A percentile compares a stretch with the other conserved stretches of the same genome.
Conservation (phyloP, 2,329 filamentous ascomycete genomes). For the Hirsutella minnesotensis region DNA sequence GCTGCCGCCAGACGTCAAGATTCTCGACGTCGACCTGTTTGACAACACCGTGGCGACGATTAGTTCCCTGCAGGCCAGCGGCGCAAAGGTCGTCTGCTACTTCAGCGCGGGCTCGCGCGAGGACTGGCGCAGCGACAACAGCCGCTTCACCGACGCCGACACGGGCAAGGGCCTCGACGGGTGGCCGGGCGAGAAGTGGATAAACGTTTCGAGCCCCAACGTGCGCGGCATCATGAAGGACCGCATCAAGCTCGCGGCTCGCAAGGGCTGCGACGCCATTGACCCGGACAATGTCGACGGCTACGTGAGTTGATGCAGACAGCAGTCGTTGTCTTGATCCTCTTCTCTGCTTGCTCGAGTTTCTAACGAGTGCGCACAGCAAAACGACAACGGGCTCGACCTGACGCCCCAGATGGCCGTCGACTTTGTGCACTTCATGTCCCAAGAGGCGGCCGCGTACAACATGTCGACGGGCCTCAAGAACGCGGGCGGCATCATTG, state of each 20-base stretch:
- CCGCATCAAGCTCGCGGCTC: conserved; percentile 44
- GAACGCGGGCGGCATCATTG: conserved; percentile 52
- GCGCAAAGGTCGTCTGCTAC: conserved; percentile 60
- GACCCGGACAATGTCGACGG: conserved; percentile 63
- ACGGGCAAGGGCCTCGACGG: conserved; percentile 46
- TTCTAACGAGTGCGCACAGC: conserved; percentile 9
- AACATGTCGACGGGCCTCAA: conserved; percentile 56
- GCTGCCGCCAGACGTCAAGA: conserved; percentile 32
- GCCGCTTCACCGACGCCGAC: conserved; percentile 40
- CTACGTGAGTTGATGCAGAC: conserved; percentile 27
- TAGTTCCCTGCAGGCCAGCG: conserved; percentile 42
- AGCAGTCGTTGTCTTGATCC: too few relatives aligned
- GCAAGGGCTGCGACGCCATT: conserved; percentile 56
- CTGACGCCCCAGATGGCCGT: conserved; percentile 46
- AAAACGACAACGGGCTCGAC: conserved; percentile 50
- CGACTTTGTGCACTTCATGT: conserved; percentile 48
- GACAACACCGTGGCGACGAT: conserved; percentile 34
- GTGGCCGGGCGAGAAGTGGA: conserved; percentile 58
- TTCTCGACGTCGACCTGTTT: conserved; percentile 41
- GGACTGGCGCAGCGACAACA: conserved; percentile 45
- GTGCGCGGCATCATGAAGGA: conserved; percentile 54
- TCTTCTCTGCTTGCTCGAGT: background rate
- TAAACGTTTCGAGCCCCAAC: conserved; percentile 42
- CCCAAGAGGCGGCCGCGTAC: conserved; percentile 35
- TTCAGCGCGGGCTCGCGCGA: conserved; percentile 64